Evolutionary conservation across 2,329 filamentous ascomycete genomes (phyloP).

Genomic region (Colletotrichum gloeosporioides): DNA sequence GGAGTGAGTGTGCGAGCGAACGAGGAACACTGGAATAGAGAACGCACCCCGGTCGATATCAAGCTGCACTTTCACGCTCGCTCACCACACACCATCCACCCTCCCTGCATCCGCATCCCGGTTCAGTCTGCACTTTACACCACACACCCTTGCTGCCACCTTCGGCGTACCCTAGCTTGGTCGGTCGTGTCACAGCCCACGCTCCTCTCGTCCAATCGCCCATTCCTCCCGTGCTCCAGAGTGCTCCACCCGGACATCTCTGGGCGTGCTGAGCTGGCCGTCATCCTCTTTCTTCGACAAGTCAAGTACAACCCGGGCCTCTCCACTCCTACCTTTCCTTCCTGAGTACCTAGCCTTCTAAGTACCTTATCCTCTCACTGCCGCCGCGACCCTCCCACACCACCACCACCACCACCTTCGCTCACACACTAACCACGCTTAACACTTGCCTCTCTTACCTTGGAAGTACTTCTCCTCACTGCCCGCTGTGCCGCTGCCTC

Average conservation of each 20-base stretch:
- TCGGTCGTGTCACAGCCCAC: conserved; percentile 35
- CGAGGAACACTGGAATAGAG: not conserved
- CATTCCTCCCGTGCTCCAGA: conserved; percentile 24
- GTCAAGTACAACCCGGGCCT: conserved; percentile 13
- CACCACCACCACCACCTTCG: not conserved
- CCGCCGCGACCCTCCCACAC: conserved; percentile 10
- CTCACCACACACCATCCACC: conserved; percentile 6
- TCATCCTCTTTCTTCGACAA: conserved; percentile 16
- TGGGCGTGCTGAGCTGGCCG: conserved; percentile 23
- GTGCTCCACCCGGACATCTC: conserved; percentile 21
- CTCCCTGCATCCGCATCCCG: conserved; percentile 13
- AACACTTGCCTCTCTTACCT: not conserved
- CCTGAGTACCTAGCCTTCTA: not conserved
- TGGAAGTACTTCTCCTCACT: not conserved
- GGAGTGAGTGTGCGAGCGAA: not conserved
- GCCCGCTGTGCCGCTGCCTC: not conserved
- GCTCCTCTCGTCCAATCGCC: conserved; percentile 35
- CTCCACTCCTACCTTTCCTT: conserved; percentile 14
- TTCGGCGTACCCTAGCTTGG: conserved; percentile 22
- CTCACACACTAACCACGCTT: not conserved
- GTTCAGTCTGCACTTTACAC: not conserved
- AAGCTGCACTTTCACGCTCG: not conserved
- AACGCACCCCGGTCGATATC: conserved; percentile 15
- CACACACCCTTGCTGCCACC: conserved; percentile 20
- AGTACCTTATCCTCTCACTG: conserved; percentile 9